Evolutionary conservation across 768 basidiomycete species (phyloP).

Genomic region (Lenzites betulinus): DNA sequence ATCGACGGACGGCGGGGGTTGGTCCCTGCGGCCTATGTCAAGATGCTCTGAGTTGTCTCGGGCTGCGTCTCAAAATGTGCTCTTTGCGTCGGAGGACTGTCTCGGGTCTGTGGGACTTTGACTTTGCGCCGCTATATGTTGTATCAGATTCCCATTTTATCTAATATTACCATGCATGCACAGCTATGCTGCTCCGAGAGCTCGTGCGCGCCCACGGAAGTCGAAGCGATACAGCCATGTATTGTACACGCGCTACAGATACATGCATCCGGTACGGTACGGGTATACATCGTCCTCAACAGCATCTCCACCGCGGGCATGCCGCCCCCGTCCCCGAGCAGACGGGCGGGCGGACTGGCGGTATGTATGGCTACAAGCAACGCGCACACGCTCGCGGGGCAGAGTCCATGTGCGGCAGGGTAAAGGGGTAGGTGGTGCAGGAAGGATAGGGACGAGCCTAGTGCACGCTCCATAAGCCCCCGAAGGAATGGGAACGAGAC

Average conservation of each 20-base stretch:
- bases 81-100: background rate
- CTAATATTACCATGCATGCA: too few species aligned
- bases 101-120: background rate
- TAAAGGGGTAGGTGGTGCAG: too few species aligned
- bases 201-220: too few species aligned
- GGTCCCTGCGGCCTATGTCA: slow-evolving; percentile 34
- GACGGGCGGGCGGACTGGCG: background rate
- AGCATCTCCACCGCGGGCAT: slow-evolving; percentile 5
- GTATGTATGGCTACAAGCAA: slow-evolving; percentile 20
- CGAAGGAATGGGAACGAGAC: background rate
- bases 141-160: background rate
- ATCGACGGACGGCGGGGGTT: slow-evolving; percentile 30
- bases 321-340: background rate
- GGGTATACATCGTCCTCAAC: slow-evolving; percentile 10
- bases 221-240: slow-evolving; percentile 12
- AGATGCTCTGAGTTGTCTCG: slow-evolving; percentile 21
- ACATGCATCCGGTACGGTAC: background rate
- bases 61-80: background rate
- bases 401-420: slow-evolving; percentile 11
- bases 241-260: slow-evolving; percentile 15
- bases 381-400: slow-evolving; percentile 2
- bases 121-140: background rate
- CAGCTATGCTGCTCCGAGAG: too few species aligned
- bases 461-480: too few species aligned
- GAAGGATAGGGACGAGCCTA: too few species aligned